A percentile compares a stretch with the other conserved stretches of the same genome.
Conservation (phyloP, 345 rosid genomes). For the Brassica nigra region DNA sequence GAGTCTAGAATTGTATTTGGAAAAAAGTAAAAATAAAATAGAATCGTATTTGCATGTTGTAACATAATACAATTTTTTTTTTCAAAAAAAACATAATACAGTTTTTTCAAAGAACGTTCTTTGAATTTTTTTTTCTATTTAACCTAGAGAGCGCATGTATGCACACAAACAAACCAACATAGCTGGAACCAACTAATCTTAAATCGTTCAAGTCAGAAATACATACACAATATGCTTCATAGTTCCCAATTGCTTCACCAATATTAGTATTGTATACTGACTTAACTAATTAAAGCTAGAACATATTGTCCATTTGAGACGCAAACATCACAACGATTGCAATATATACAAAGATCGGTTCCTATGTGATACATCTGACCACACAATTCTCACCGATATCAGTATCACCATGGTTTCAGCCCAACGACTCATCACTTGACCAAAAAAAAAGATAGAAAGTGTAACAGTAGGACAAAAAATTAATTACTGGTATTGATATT, state of each 20-base stretch:
- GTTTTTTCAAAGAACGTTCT: background rate
- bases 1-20: background rate
- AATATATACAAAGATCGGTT: background rate
- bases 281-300: background rate
- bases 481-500: conserved; percentile 26
- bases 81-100: too few relatives aligned
- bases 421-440: conserved; percentile 9
- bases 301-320: background rate
- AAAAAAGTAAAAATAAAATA: too few relatives aligned
- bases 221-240: background rate
- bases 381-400: background rate
- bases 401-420: background rate
- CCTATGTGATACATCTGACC: background rate
- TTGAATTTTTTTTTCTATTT: background rate
- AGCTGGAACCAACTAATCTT: background rate
- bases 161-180: background rate
- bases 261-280: background rate
- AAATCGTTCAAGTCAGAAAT: background rate
- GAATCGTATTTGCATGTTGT: background rate
- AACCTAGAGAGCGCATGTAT: background rate
- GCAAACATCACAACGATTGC: background rate
- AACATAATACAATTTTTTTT: background rate
- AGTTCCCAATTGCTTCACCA: background rate
- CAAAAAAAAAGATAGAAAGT: background rate
- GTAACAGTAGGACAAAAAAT: conserved; percentile 22